Evolutionary conservation across 768 basidiomycete species (phyloP).

Genomic region (Suillus placidus): DNA sequence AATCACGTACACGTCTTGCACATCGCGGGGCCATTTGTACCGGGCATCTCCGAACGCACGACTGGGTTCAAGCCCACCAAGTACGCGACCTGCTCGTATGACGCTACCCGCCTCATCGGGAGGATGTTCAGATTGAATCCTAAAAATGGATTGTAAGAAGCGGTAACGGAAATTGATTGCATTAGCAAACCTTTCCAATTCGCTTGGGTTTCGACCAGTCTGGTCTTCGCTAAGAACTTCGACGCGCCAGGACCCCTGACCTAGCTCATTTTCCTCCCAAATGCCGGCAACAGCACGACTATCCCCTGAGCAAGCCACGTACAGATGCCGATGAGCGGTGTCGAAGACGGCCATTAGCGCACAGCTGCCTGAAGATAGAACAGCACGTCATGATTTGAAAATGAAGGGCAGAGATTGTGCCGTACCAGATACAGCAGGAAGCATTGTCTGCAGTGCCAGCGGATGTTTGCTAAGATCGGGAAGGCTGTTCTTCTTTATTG

Average conservation of each 20-base stretch:
- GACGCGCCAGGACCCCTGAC: constrained; percentile 81
- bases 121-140: constrained; percentile 85
- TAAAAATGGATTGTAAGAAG: constrained; percentile 30
- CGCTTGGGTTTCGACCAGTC: constrained; percentile 88
- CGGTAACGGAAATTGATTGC: neutral
- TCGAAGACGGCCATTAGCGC: constrained; percentile 89
- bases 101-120: constrained; percentile 71
- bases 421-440: constrained; percentile 77
- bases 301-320: constrained; percentile 92
- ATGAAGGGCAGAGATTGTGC: constrained; percentile 27
- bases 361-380: constrained; percentile 69
- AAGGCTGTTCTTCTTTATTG: constrained; percentile 51
- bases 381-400: constrained; percentile 16
- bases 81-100: constrained; percentile 77
- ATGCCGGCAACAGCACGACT: constrained; percentile 94
- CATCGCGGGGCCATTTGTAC: constrained; percentile 81
- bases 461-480: constrained; percentile 75
- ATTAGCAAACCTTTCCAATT: constrained; percentile 71
- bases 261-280: constrained; percentile 71
- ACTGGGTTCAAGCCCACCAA: constrained; percentile 86
- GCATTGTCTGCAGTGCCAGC: constrained; percentile 69
- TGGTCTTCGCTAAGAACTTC: constrained; percentile 97
- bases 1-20: constrained; percentile 67
- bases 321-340: constrained; percentile 77
- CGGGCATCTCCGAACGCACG: constrained; percentile 88